These are phyloP conservation scores for Nidula niveotomentosa DNA, from an alignment of 1,284 basidiomycete genomes.

Conservation along the genomic window DNA sequence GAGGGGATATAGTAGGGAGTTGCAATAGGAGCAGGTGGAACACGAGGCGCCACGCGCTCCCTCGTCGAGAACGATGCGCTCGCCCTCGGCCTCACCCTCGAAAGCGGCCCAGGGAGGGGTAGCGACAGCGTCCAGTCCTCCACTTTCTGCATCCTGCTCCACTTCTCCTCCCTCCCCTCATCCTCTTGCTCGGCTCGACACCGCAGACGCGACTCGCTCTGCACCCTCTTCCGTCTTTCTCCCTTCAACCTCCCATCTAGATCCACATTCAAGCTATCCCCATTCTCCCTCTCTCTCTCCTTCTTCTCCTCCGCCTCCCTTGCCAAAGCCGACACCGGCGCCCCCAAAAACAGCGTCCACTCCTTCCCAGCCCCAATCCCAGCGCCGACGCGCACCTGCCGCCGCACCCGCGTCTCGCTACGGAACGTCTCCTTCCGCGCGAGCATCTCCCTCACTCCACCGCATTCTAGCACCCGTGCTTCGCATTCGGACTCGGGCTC, in stretches of 20 bases:
- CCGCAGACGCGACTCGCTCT: neutral
- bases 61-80: neutral
- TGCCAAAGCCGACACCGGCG: neutral
- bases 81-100: neutral
- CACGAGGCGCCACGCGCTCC: neutral
- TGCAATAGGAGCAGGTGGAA: too few relatives aligned
- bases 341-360: neutral
- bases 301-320: neutral
- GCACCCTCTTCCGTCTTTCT: neutral
- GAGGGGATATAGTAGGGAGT: too few relatives aligned
- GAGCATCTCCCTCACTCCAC: neutral
- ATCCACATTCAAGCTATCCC: neutral
- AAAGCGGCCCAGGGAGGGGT: conserved; percentile 6
- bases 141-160: neutral
- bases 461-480: neutral
- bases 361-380: neutral
- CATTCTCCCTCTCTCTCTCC: neutral
- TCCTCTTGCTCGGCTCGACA: too few relatives aligned
- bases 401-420: neutral
- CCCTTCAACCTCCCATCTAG: neutral
- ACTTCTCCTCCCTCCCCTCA: too few relatives aligned
- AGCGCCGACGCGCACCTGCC: neutral
- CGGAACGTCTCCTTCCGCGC: neutral
- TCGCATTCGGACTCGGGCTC: neutral
- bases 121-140: conserved; percentile 20